phyloP scores from a whole-genome alignment of 1,284 basidiomycete species.

The Ganoderma sp. region DNA sequence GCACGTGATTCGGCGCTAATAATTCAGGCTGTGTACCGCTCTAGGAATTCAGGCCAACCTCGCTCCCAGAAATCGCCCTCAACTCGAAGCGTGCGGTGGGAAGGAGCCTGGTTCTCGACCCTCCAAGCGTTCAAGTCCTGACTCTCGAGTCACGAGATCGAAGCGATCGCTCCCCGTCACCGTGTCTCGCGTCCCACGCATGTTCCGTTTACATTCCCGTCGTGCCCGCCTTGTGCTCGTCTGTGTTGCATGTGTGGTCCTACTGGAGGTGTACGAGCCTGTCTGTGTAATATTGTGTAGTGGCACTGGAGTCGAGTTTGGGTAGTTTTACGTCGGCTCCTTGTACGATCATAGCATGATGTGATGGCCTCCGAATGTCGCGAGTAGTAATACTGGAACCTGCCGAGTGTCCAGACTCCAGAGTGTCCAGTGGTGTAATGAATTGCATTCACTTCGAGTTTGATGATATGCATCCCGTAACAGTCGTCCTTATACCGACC shows the following conservation, averaged over 20 bases:
- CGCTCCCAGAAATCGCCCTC: no score
- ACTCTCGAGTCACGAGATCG: neutral
- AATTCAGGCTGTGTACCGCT: no score
- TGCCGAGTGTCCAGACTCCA: no score
- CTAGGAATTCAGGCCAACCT: no score
- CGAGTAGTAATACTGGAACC: no score
- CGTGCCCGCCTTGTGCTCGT: neutral
- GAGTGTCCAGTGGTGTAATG: no score
- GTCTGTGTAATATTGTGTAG: constrained; percentile 1
- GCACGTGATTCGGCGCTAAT: no score
- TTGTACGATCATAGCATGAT: neutral
- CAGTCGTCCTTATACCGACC: no score
- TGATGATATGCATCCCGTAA: no score
- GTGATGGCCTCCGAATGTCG: no score
- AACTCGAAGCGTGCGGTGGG: no score
- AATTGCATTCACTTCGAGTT: no score
- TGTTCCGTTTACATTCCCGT: neutral
- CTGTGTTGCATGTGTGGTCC: neutral
- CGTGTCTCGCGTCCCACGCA: neutral
- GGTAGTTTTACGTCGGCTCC: neutral
- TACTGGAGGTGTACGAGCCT: neutral
- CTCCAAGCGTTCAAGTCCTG: neutral
- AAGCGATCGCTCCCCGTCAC: neutral
- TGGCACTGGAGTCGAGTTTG: neutral
- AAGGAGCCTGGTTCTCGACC: neutral